phyloP scores from a whole-genome alignment of 2,329 filamentous ascomycete genomes.

The Pezicula carpinea region DNA sequence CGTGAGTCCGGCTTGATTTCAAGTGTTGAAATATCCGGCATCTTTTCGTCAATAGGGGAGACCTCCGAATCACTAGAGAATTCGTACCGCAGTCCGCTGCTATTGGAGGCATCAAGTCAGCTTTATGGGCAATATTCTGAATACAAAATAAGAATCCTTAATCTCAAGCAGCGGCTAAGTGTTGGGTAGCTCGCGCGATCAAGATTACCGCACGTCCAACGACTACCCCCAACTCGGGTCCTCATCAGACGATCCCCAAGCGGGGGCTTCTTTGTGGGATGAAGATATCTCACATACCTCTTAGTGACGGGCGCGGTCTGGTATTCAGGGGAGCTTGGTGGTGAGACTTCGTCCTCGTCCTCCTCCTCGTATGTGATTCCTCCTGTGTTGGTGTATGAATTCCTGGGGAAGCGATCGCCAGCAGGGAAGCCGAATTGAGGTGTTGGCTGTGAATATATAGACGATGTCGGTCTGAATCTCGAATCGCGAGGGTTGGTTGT shows the following conservation, averaged over 20 bases:
- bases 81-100: background rate
- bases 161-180: background rate
- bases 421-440: conserved; percentile 22
- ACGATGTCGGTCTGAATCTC: conserved; percentile 48
- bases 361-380: conserved; percentile 3
- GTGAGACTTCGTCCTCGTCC: conserved; percentile 32
- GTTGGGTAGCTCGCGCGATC: background rate
- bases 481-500: conserved; percentile 19
- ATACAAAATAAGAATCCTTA: background rate
- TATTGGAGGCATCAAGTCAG: background rate
- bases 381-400: conserved; percentile 23
- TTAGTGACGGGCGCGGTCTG: background rate
- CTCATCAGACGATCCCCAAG: background rate
- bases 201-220: background rate
- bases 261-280: background rate
- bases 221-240: conserved; percentile 3
- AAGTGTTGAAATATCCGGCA: conserved; percentile 21
- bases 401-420: conserved; percentile 21
- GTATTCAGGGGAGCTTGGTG: conserved; percentile 36
- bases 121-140: background rate
- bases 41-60: conserved; percentile 35
- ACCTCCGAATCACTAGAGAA: conserved; percentile 13
- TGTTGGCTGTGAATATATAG: conserved; percentile 56
- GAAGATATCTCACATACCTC: background rate
- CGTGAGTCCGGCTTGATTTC: conserved; percentile 9